Percentiles rank a stretch among this genome's conserved stretches.
Conservation (phyloP, 2,329 filamentous ascomycete species). For the Emergomyces pasteurianus region DNA sequence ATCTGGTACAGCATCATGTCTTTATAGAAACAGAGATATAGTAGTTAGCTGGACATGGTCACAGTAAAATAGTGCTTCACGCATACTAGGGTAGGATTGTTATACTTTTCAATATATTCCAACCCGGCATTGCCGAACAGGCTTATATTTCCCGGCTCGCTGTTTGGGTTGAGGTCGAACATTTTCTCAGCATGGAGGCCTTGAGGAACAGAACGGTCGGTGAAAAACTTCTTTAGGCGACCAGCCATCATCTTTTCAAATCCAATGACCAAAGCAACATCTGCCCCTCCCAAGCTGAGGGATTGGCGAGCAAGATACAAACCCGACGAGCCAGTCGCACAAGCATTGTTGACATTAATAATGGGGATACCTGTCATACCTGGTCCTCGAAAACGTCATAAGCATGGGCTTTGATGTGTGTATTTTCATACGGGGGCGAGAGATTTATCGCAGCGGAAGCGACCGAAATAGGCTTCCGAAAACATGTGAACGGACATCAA, state of each 20-base stretch:
- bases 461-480: not conserved
- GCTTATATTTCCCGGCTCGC: constrained; percentile 11
- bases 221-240: constrained; percentile 8
- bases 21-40: constrained; percentile 1
- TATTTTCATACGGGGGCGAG: not conserved
- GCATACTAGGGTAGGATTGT: not conserved
- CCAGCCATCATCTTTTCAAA: constrained; percentile 18
- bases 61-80: not conserved
- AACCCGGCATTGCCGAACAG: constrained; percentile 13
- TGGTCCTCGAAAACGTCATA: not conserved
- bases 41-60: not conserved
- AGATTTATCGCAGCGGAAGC: not conserved
- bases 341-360: constrained; percentile 17
- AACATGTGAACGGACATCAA: not conserved
- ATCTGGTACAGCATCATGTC: constrained; percentile 11
- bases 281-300: constrained; percentile 11
- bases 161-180: constrained; percentile 11
- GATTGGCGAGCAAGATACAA: constrained; percentile 13
- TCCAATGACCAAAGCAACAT: constrained; percentile 16
- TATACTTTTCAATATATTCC: constrained; percentile 16
- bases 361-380: constrained; percentile 17
- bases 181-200: constrained; percentile 8
- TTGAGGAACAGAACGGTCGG: constrained; percentile 10
- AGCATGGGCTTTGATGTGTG: not conserved
- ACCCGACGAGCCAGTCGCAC: constrained; percentile 14